Conservation (phyloP, 768 basidiomycete species). For the Trametes coccinea region DNA sequence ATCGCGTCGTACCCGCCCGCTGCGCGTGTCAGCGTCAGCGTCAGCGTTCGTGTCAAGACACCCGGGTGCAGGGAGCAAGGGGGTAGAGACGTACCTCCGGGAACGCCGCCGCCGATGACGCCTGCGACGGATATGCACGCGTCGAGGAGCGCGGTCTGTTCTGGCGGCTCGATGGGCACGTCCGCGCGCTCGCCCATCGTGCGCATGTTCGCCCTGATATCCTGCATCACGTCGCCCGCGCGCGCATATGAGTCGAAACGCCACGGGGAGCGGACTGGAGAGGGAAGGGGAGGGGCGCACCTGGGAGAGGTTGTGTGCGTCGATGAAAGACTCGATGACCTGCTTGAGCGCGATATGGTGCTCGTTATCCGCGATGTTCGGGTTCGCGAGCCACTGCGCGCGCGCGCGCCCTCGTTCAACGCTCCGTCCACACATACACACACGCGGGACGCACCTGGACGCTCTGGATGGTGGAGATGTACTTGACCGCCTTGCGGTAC, state of each 20-base stretch:
- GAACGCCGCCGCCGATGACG: constrained; percentile 92
- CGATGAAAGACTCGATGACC: constrained; percentile 56
- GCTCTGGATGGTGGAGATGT: constrained; percentile 59
- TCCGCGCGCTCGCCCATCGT: constrained; percentile 74
- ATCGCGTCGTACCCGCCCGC: constrained; percentile 98
- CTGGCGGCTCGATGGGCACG: constrained; percentile 88
- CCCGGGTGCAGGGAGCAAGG: neutral
- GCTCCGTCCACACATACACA: neutral
- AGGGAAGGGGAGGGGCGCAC: constrained; percentile 35
- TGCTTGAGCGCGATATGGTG: constrained; percentile 25
- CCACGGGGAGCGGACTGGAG: neutral
- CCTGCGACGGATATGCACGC: constrained; percentile 75
- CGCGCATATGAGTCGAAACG: neutral
- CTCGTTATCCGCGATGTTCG: constrained; percentile 47
- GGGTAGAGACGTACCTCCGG: constrained; percentile 68
- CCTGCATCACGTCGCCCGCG: constrained; percentile 40
- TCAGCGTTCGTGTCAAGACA: neutral
- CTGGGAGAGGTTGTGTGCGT: constrained; percentile 59
- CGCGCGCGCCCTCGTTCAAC: neutral
- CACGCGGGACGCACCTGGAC: constrained; percentile 45
- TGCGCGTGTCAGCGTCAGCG: constrained; percentile 33
- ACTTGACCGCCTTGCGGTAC: constrained; percentile 61
- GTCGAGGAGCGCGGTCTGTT: constrained; percentile 85
- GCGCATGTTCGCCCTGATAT: constrained; percentile 78
- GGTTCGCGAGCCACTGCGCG: constrained; percentile 42